These are phyloP conservation scores for Pseudocohnilembus persalinus DNA, from an alignment of 169 alveolate genomes.

Conservation along the genomic window DNA sequence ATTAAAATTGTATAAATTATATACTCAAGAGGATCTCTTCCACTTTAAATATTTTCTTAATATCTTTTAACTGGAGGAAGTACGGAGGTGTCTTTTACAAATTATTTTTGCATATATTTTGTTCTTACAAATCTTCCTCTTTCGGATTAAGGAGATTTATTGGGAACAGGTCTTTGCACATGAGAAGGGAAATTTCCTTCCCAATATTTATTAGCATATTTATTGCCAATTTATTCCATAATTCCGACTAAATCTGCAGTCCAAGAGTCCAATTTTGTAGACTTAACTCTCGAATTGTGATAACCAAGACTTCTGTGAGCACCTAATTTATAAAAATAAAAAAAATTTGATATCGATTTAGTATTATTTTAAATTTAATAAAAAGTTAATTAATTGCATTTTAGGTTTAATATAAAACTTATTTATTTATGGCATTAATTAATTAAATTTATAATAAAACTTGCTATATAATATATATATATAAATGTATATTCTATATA, in stretches of 20 bases:
- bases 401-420: not conserved
- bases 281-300: constrained; percentile 35
- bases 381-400: not conserved
- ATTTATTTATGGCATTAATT: not conserved
- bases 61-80: not conserved
- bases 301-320: constrained; percentile 47
- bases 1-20: not conserved
- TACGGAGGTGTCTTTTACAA: not conserved
- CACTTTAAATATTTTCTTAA: constrained; percentile 8
- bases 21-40: not conserved
- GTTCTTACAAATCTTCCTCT: constrained; percentile 13
- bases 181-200: constrained; percentile 32
- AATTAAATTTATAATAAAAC: not conserved
- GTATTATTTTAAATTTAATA: not conserved
- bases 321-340: constrained; percentile 6
- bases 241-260: constrained; percentile 30
- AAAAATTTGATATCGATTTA: not conserved
- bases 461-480: not conserved
- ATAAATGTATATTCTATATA: not conserved
- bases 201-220: constrained; percentile 45
- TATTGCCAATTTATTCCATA: constrained; percentile 49
- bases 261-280: constrained; percentile 49
- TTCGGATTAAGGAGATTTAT: not conserved
- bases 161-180: constrained; percentile 1
- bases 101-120: constrained; percentile 3